These are phyloP conservation scores for Myxozyma melibiosi DNA, from an alignment of 805 yeast species.

Conservation along the genomic window DNA sequence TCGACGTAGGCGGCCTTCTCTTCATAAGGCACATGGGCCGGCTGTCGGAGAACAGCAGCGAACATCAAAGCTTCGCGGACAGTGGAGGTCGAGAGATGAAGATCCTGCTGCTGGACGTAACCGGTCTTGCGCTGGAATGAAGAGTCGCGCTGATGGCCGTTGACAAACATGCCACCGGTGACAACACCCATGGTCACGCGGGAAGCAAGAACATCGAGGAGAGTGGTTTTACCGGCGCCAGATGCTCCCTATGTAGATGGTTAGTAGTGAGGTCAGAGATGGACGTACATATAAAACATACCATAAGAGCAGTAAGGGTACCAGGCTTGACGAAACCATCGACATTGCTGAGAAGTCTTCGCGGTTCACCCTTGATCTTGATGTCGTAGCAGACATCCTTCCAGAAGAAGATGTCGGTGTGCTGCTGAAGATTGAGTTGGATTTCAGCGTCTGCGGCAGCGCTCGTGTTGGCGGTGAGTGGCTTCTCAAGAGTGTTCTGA, in stretches of 20 bases:
- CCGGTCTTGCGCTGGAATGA: conserved; percentile 80
- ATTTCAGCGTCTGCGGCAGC: conserved; percentile 22
- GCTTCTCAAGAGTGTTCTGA: conserved; percentile 10
- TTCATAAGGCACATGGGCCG: conserved; percentile 52
- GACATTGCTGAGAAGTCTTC: conserved; percentile 63
- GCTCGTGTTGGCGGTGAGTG: too few relatives aligned
- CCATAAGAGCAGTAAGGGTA: conserved; percentile 76
- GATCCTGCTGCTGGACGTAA: conserved; percentile 79
- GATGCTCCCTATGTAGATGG: conserved; percentile 57
- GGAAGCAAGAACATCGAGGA: conserved; percentile 70
- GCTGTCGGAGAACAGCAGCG: conserved; percentile 74
- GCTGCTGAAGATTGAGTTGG: conserved; percentile 24
- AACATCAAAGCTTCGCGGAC: conserved; percentile 75
- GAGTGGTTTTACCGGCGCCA: conserved; percentile 80
- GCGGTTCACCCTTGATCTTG: conserved; percentile 59
- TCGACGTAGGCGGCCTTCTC: conserved; percentile 73
- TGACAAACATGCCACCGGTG: conserved; percentile 72
- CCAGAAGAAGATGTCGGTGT: conserved; percentile 69
- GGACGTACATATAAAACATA: conserved; percentile 1
- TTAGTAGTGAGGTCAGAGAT: too few relatives aligned
- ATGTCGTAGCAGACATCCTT: conserved; percentile 71
- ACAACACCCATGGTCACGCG: conserved; percentile 72
- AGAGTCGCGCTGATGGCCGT: conserved; percentile 63
- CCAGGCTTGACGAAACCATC: conserved; percentile 87
- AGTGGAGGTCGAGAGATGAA: conserved; percentile 67